Conservation (phyloP, 2,329 filamentous ascomycete genomes). For the Ceratocystis destructans region DNA sequence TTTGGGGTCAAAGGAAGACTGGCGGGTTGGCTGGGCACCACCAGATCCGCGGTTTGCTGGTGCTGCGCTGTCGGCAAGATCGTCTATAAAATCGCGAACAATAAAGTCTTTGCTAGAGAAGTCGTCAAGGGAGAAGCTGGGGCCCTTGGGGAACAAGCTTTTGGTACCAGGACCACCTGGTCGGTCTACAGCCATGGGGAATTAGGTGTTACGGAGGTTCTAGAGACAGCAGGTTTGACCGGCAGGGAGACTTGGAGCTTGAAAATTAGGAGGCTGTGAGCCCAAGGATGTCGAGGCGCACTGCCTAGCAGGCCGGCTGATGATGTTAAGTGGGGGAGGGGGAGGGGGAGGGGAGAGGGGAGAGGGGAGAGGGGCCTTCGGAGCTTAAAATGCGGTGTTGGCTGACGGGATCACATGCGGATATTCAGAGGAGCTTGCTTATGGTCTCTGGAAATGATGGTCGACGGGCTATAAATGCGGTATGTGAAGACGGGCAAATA, state of each 20-base stretch:
- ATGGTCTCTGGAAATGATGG: not conserved
- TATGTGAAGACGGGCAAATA: not conserved
- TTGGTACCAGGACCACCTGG: constrained; percentile 38
- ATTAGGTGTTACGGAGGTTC: not conserved
- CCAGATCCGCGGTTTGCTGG: constrained; percentile 69
- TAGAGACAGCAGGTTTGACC: not conserved
- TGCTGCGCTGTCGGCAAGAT: constrained; percentile 71
- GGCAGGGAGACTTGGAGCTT: not conserved
- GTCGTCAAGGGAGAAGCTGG: constrained; percentile 76
- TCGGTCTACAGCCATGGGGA: constrained; percentile 14
- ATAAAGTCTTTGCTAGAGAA: constrained; percentile 89
- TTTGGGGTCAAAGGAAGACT: constrained; percentile 75
- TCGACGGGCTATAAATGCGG: not conserved
- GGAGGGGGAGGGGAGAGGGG: not conserved
- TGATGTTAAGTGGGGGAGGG: not conserved
- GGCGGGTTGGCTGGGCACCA: constrained; percentile 27
- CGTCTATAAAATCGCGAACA: constrained; percentile 93
- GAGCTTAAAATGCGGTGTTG: not conserved
- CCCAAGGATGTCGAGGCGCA: not conserved
- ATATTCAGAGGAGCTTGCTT: not conserved
- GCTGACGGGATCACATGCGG: not conserved
- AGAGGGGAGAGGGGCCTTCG: not conserved
- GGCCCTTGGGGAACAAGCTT: constrained; percentile 62
- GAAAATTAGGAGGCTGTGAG: not conserved
- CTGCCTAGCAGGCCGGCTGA: not conserved